phyloP scores from a whole-genome alignment of 148 eudicot species.

The Vaccinium vitisidaea region DNA sequence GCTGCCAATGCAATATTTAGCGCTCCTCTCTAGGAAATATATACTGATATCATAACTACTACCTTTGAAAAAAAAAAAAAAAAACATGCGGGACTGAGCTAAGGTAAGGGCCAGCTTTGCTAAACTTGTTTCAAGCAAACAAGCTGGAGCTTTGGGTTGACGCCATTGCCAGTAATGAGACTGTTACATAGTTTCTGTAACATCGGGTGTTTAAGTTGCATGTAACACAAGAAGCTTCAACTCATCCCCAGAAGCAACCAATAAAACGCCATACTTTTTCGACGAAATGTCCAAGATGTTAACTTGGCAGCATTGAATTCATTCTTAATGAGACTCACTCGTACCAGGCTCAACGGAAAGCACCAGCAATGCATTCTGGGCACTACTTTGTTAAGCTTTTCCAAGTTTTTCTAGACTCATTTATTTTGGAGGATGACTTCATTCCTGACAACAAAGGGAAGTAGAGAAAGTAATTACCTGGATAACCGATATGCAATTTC shows the following conservation, averaged over 20 bases:
- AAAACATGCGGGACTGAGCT: neutral
- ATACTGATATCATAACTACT: neutral
- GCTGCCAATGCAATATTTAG: neutral
- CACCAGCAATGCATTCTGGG: neutral
- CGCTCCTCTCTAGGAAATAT: neutral
- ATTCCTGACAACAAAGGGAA: neutral
- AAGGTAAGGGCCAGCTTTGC: neutral
- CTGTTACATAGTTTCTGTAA: neutral
- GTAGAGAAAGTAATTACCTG: constrained; percentile 31
- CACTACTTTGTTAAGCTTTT: neutral
- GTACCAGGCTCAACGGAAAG: neutral
- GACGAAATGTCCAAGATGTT: neutral
- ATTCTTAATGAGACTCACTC: neutral
- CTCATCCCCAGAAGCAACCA: neutral
- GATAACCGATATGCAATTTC: constrained; percentile 48
- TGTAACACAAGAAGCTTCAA: neutral
- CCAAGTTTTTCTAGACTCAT: neutral
- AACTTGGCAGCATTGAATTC: neutral
- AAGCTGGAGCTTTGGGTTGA: neutral
- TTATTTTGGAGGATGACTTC: neutral
- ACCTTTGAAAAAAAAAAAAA: too few relatives aligned
- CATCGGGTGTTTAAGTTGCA: neutral
- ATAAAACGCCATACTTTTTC: neutral
- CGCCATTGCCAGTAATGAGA: neutral
- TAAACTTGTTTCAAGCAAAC: neutral